These are phyloP conservation scores for Phytophthora hybrid DNA, from an alignment of 352 stramenopile species.

Conservation along the genomic window DNA sequence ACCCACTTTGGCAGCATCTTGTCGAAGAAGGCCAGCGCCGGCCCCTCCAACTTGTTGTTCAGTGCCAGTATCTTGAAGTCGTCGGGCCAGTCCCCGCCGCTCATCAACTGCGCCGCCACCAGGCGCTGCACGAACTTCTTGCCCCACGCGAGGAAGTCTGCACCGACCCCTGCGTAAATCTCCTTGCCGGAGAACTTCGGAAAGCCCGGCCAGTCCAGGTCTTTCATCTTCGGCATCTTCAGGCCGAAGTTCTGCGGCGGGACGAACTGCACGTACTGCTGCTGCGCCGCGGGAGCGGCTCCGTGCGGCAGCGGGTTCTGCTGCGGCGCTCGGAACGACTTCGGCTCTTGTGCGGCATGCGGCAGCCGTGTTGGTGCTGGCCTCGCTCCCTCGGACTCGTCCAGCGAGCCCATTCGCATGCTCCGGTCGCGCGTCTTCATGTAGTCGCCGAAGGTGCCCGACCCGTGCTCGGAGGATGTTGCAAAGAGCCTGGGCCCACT, in stretches of 20 bases:
- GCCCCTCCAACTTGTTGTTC: not conserved
- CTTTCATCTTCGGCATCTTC: not conserved
- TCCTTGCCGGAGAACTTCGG: not conserved
- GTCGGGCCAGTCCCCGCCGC: not conserved
- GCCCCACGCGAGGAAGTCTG: not conserved
- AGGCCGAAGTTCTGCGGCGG: not conserved
- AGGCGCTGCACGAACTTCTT: conserved; percentile 1
- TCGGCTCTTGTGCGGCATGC: not conserved
- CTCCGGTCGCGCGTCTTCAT: no score
- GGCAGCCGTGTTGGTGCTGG: not conserved
- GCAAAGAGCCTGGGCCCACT: not conserved
- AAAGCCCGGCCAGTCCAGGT: not conserved
- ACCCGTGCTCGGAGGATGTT: not conserved
- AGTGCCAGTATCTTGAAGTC: not conserved
- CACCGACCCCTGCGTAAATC: not conserved
- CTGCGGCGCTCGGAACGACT: not conserved
- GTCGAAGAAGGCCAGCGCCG: not conserved
- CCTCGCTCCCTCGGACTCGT: no score
- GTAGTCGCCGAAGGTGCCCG: not conserved
- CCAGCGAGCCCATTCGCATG: no score
- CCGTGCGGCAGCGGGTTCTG: no score
- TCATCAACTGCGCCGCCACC: not conserved
- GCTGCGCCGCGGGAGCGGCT: not conserved
- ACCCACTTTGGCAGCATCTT: not conserved
- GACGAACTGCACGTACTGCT: not conserved